Conservation (phyloP, 2,329 filamentous ascomycete species). For the Chrysoporthe austroafricana region DNA sequence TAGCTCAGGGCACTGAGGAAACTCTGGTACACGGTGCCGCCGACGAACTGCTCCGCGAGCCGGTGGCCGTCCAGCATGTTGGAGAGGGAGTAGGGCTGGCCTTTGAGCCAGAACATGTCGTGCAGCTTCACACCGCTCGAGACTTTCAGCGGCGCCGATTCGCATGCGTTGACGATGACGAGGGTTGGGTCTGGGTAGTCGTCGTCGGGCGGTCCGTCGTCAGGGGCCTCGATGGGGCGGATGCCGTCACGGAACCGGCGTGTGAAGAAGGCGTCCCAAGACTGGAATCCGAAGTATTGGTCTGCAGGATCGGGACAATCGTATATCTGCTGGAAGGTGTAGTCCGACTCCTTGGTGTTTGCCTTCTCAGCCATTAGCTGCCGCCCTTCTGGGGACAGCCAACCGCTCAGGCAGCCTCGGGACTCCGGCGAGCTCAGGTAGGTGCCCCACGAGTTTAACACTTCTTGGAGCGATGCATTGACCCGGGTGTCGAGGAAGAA, state of each 20-base stretch:
- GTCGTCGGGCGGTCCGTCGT: not conserved
- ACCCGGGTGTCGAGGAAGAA: not conserved
- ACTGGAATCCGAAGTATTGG: conserved; percentile 56
- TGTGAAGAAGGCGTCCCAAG: conserved; percentile 67
- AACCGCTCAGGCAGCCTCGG: not conserved
- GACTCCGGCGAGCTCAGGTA: not conserved
- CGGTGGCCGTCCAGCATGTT: conserved; percentile 53
- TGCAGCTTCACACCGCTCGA: conserved; percentile 48
- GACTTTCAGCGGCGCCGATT: conserved; percentile 55
- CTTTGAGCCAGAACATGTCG: conserved; percentile 64
- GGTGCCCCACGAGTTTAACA: not conserved
- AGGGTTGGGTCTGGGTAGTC: conserved; percentile 47
- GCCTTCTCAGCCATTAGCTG: not conserved
- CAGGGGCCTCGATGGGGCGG: conserved; percentile 49
- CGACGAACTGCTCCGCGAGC: conserved; percentile 51
- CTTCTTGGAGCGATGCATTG: not conserved
- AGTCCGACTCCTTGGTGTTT: not conserved
- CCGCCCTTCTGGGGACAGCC: not conserved
- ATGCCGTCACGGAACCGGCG: conserved; percentile 50
- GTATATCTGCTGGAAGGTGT: not conserved
- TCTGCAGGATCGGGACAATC: conserved; percentile 41
- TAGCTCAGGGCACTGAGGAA: conserved; percentile 63
- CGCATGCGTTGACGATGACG: conserved; percentile 60
- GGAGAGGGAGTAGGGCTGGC: conserved; percentile 58
- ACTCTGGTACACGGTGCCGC: conserved; percentile 63